Conservation (phyloP, 495 filamentous ascomycete genomes). For the Hypoxylon crocopeplum region DNA sequence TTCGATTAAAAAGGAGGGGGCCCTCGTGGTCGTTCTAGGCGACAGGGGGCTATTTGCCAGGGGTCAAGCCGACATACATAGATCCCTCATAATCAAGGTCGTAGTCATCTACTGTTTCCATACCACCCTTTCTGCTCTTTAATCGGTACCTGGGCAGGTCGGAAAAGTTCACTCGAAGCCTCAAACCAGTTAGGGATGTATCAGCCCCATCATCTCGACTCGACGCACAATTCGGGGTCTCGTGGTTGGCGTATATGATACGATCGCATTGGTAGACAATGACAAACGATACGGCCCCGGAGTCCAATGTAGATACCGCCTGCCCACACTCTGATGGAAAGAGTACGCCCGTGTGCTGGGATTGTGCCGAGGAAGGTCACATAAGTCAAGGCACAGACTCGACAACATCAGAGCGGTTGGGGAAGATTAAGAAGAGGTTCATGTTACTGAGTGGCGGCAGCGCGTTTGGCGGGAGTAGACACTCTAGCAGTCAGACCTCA, state of each 20-base stretch:
- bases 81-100: too few species aligned
- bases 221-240: not conserved
- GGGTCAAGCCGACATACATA: too few species aligned
- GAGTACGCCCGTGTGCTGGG: conserved; percentile 27
- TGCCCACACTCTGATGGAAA: conserved; percentile 24
- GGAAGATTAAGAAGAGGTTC: conserved; percentile 10
- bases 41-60: too few species aligned
- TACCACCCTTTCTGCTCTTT: not conserved
- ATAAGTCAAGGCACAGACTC: not conserved
- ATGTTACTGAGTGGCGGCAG: conserved; percentile 1
- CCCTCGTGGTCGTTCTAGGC: too few species aligned
- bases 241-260: not conserved
- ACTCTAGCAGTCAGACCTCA: not conserved
- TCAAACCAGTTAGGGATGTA: not conserved
- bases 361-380: conserved; percentile 30
- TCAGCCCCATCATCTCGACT: conserved; percentile 1
- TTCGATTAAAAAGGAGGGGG: too few species aligned
- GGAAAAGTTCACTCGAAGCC: not conserved
- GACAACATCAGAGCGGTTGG: conserved; percentile 1
- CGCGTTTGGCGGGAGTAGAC: not conserved
- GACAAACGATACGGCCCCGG: not conserved
- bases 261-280: conserved; percentile 1
- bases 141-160: not conserved
- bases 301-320: not conserved
- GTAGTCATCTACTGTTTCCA: not conserved